phyloP scores from a whole-genome alignment of 2,329 filamentous ascomycete genomes.

The Verticillium nubilum region DNA sequence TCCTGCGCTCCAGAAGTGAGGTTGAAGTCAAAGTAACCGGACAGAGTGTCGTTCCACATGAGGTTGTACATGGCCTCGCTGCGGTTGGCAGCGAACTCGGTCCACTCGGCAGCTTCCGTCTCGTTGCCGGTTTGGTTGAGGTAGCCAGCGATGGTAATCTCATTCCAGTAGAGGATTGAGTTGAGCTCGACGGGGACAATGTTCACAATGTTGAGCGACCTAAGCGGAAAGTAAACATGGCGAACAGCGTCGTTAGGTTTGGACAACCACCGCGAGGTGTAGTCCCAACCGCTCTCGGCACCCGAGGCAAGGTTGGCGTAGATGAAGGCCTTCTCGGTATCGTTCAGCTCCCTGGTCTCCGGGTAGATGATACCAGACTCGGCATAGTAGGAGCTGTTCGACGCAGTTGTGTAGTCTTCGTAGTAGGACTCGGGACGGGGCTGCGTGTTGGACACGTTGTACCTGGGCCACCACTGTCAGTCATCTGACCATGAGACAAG shows the following conservation, averaged over 20 bases:
- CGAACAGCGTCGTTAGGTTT: slow-evolving; percentile 51
- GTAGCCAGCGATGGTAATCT: slow-evolving; percentile 52
- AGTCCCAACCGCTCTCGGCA: slow-evolving; percentile 64
- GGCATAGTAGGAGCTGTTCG: slow-evolving; percentile 58
- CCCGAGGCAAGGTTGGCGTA: slow-evolving; percentile 61
- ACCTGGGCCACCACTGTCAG: slow-evolving; percentile 25
- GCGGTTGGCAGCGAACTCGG: slow-evolving; percentile 41
- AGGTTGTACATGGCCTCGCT: slow-evolving; percentile 57
- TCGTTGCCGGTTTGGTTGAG: slow-evolving; percentile 44
- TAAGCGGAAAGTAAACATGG: slow-evolving; percentile 60
- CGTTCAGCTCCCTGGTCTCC: slow-evolving; percentile 41
- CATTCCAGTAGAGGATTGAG: slow-evolving; percentile 62
- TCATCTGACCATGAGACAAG: neutral
- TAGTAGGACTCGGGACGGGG: slow-evolving; percentile 63
- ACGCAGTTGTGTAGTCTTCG: slow-evolving; percentile 62
- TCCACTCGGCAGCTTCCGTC: slow-evolving; percentile 43
- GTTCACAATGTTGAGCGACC: slow-evolving; percentile 54
- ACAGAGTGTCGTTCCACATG: slow-evolving; percentile 59
- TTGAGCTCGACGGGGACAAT: slow-evolving; percentile 63
- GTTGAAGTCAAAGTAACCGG: slow-evolving; percentile 66
- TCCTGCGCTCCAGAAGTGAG: slow-evolving; percentile 52
- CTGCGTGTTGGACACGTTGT: slow-evolving; percentile 58
- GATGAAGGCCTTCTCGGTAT: slow-evolving; percentile 43
- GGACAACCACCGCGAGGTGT: slow-evolving; percentile 51
- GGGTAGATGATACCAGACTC: slow-evolving; percentile 54